Evolutionary conservation across 169 alveolate genomes (phyloP).

Genomic region (Cryptosporidium sp.): DNA sequence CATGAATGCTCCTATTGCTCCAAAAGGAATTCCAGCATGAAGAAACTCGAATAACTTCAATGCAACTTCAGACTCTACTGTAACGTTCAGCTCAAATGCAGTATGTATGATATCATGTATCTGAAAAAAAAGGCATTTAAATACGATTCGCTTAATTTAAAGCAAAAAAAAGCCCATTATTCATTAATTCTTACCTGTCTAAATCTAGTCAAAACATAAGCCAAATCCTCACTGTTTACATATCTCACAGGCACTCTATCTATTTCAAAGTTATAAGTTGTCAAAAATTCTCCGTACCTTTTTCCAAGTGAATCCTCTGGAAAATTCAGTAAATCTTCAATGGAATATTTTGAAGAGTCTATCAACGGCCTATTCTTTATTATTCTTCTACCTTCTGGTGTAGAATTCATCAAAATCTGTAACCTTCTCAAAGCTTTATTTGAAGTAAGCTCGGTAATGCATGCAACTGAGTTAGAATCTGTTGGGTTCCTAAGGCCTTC

Average conservation of each 20-base stretch:
- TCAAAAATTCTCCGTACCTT: constrained; percentile 15
- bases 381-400: constrained; percentile 2
- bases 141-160: not conserved
- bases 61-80: constrained; percentile 76
- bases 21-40: constrained; percentile 64
- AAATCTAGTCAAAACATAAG: constrained; percentile 72
- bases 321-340: not conserved
- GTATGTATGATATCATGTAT: constrained; percentile 74
- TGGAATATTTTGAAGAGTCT: not conserved
- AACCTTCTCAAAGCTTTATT: not conserved
- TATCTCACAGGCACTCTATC: constrained; percentile 35
- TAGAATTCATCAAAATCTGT: not conserved
- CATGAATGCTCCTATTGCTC: constrained; percentile 3
- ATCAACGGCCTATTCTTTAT: constrained; percentile 13
- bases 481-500: not conserved
- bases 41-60: constrained; percentile 52
- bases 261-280: constrained; percentile 8
- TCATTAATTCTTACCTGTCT: constrained; percentile 58
- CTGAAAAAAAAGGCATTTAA: not conserved
- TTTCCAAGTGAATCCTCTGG: constrained; percentile 12
- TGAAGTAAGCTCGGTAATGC: constrained; percentile 11
- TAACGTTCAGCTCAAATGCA: constrained; percentile 28
- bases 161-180: not conserved
- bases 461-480: constrained; percentile 25
- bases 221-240: constrained; percentile 66